Evolutionary conservation across 768 basidiomycete species (phyloP), one percentile per base, ranked within the genome.

Genomic region (Leccinum imitatum): DNA sequence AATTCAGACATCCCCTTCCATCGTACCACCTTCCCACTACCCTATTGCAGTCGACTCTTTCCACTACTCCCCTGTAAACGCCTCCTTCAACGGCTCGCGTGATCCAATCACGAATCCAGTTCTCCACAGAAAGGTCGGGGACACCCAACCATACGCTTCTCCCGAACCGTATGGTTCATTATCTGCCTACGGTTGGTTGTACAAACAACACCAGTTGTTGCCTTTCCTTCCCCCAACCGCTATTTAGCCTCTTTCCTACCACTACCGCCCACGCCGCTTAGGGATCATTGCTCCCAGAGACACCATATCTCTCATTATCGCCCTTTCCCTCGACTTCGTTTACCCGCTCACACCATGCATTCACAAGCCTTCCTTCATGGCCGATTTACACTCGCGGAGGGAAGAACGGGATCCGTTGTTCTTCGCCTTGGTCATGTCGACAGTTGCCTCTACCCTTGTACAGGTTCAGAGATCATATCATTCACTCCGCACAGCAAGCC

Each of bases 281-380:
- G 90, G 93, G 68, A 87, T 90, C 60, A 84, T 95, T 56, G 89
- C 92, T 10, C 89, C 91, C 19, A 81, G 91, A 56, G 88, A 91
- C 59, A 89, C 87, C 6, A 87, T 95, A 52, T 84, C 85, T 44
- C 84, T 91, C 60, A 90, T 96, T 65, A 87, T 95, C 62, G 82
- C 88, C 41, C 83, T 95, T 13, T 97, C 93, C 77, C 95, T 95
- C 71, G 94, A 95, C 72, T 96, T 92, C 70, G 91, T 95, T 52
- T 94, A 94, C 73, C 90, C 91, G 9, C 81, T 96, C 33, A 95
- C 91, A 9, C 94, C 94, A 6, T 93, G 91, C 72, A 77, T 97
- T 48, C 95, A 97, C 77, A 90, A 90, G 69, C 92, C 92, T 27
- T 91, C 90, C 2, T 95, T 95, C 72, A 88, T 93, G 85, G 88